These are phyloP conservation scores for Aspergillus floridensis DNA, from an alignment of 2,329 filamentous ascomycete species.

Conservation along the genomic window DNA sequence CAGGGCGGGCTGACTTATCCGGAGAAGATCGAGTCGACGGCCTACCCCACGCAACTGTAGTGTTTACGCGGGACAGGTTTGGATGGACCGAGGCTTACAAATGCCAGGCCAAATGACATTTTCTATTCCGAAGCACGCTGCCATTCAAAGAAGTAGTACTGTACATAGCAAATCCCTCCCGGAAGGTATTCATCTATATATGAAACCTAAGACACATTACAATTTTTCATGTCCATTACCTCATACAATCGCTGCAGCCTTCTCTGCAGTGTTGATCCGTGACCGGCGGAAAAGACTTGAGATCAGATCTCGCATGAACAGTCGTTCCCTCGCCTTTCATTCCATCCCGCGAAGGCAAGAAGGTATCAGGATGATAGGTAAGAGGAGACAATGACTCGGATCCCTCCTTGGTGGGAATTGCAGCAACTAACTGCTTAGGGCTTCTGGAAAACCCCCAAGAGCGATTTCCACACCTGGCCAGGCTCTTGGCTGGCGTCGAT, in stretches of 20 bases:
- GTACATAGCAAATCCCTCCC: conserved; percentile 29
- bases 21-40: conserved; percentile 62
- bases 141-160: conserved; percentile 26
- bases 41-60: conserved; percentile 50
- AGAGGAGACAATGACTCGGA: conserved; percentile 5
- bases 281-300: not conserved
- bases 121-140: conserved; percentile 11
- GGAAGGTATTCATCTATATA: conserved; percentile 18
- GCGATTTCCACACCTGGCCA: conserved; percentile 89
- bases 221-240: conserved; percentile 3
- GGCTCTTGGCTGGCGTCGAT: conserved; percentile 96
- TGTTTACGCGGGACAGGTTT: not conserved
- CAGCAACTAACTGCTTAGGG: conserved; percentile 34
- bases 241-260: conserved; percentile 1
- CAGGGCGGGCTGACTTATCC: conserved; percentile 64
- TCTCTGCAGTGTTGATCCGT: not conserved
- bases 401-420: not conserved
- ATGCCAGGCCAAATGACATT: not conserved
- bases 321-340: not conserved
- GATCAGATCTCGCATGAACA: not conserved
- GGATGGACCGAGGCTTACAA: not conserved
- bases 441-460: conserved; percentile 78
- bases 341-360: not conserved
- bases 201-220: conserved; percentile 15
- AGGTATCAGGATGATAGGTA: conserved; percentile 1